Conservation (phyloP, 495 filamentous ascomycete species). For the Aspergillus cavernicola region DNA sequence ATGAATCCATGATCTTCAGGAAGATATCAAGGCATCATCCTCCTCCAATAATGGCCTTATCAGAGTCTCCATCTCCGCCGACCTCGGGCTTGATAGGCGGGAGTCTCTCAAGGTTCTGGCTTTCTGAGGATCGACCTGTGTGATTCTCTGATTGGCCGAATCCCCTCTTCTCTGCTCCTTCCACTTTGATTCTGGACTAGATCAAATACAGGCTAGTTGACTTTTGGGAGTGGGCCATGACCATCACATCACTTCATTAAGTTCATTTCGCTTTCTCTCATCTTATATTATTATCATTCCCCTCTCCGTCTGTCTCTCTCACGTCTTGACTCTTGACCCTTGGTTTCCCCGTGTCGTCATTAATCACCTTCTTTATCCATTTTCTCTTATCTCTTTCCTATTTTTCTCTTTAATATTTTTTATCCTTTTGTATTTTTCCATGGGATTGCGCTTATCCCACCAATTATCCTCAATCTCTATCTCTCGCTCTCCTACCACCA, state of each 20-base stretch:
- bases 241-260: slow-evolving; percentile 13
- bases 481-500: background rate
- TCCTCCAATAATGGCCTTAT: too few species aligned
- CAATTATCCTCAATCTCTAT: slow-evolving; percentile 3
- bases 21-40: too few species aligned
- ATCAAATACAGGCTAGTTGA: background rate
- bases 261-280: too few species aligned
- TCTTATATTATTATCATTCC: background rate
- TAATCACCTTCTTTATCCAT: slow-evolving; percentile 4
- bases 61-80: slow-evolving; percentile 12
- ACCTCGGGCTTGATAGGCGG: slow-evolving; percentile 16
- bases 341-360: slow-evolving; percentile 2
- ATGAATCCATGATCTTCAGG: background rate
- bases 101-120: slow-evolving; percentile 12
- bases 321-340: background rate
- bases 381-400: slow-evolving; percentile 8
- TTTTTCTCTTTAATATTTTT: background rate
- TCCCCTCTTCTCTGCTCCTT: slow-evolving; percentile 7
- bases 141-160: slow-evolving; percentile 7
- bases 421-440: background rate
- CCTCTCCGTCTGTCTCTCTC: background rate
- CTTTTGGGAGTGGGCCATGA: slow-evolving; percentile 7
- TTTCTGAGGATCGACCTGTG: slow-evolving; percentile 16
- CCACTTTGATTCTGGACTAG: background rate
- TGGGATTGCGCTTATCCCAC: slow-evolving; percentile 2